Base-by-base conservation (phyloP, 352 stramenopile genomes). In the Pythium utonaiense region DNA sequence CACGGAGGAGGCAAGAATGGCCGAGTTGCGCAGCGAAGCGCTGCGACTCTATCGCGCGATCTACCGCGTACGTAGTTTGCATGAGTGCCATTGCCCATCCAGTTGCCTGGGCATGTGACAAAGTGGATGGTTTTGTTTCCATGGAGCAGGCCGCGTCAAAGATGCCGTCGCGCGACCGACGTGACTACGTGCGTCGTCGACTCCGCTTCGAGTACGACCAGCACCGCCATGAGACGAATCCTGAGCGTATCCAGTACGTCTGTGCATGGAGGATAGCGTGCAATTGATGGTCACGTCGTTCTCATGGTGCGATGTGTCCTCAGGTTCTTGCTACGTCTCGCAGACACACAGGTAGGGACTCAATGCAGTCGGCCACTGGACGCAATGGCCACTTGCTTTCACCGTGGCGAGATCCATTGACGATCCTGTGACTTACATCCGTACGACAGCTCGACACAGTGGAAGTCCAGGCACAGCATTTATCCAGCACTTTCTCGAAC, bases 191-290 rank as follows among this genome's bases (percentile, higher is more conserved):
- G 49, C 77, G 82, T 0, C 78, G 77, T 25, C 76, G 82, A 12
- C 61, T 92, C 56, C 82, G 82, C 47, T 70, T 75, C 44, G 82
- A 92, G 61, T 92, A 88, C 58, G 80, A 92, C 25, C 71, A 88
- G 58, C 62, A 77, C 27, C 77, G 73, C n/a, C 53, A 76, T 34
- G 80, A 88, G 62, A 78, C 70, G 3, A 62, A 78, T 30, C 61
- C 70, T 1, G 75, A 89, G 60, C 71, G 80, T 42, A 81, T 90
- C 58, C 49, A 64, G 82, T 91, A 9, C 12, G 13, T 30, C 3
- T 22, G 53, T 22, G 6, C 13, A 48, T 25, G n/a, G 36, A 50
- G 6, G 24, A 5, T 6, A n/a, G n/a, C 41, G 17, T 17, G 40
- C 36, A 28, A 8, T 6, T 5, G 17, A 28, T 22, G 28, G 21